Conservation (phyloP, 805 yeast species). For the Zygoascus bituminiphila region DNA sequence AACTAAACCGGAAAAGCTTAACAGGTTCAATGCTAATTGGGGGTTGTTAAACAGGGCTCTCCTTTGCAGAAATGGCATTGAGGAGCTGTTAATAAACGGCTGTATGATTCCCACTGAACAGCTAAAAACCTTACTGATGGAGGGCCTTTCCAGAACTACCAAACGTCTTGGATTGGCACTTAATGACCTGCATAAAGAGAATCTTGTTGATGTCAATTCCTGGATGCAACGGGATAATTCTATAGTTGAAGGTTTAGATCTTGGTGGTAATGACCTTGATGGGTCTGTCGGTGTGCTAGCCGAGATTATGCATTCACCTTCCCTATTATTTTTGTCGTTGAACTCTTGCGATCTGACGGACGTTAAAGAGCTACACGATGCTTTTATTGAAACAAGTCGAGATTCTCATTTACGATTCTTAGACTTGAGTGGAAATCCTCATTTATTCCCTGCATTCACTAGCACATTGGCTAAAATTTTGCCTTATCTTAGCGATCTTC, state of each 20-base stretch:
- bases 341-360: constrained; percentile 54
- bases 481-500: constrained; percentile 58
- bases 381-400: constrained; percentile 40
- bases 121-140: constrained; percentile 45
- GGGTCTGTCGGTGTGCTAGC: constrained; percentile 18
- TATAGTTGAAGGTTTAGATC: constrained; percentile 60
- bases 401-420: constrained; percentile 56
- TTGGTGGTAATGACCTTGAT: constrained; percentile 67
- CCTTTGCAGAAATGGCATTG: constrained; percentile 62
- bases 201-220: constrained; percentile 44
- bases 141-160: constrained; percentile 50
- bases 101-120: constrained; percentile 47
- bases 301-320: constrained; percentile 17
- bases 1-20: constrained; percentile 16
- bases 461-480: constrained; percentile 52
- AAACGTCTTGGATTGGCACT: constrained; percentile 68
- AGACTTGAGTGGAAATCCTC: constrained; percentile 65
- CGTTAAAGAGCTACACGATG: constrained; percentile 33
- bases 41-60: constrained; percentile 61
- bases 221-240: constrained; percentile 44
- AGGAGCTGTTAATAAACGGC: constrained; percentile 73
- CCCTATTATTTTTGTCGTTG: constrained; percentile 47
- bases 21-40: constrained; percentile 82
- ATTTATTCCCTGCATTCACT: constrained; percentile 55
- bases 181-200: constrained; percentile 54